These are phyloP conservation scores for Candolleomyces eurysporus DNA, from an alignment of 768 basidiomycete species.

Conservation along the genomic window DNA sequence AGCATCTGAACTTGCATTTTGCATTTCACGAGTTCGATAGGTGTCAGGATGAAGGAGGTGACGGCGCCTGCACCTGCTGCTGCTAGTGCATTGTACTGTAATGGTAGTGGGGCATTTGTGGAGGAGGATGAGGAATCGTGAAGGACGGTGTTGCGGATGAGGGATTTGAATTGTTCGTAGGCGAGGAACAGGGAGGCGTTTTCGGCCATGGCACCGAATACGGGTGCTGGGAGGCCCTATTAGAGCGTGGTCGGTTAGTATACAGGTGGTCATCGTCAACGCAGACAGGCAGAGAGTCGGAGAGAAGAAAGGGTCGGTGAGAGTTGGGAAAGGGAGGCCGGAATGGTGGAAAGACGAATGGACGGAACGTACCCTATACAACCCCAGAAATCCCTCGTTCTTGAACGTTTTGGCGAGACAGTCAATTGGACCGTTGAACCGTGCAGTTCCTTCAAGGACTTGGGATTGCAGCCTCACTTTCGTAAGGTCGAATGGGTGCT, in stretches of 20 bases:
- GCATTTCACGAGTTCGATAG: conserved; percentile 38
- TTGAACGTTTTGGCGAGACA: conserved; percentile 80
- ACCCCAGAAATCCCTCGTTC: conserved; percentile 77
- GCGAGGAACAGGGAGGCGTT: conserved; percentile 88
- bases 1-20: conserved; percentile 32
- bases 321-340: neutral
- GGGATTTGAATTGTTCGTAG: conserved; percentile 75
- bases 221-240: conserved; percentile 91
- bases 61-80: conserved; percentile 85
- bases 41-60: conserved; percentile 78
- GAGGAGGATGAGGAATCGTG: conserved; percentile 13
- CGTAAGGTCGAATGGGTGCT: conserved; percentile 90
- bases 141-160: conserved; percentile 45
- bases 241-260: neutral
- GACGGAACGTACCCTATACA: conserved; percentile 71
- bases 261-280: neutral
- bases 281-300: neutral
- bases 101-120: conserved; percentile 46
- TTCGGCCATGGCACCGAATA: conserved; percentile 91
- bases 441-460: conserved; percentile 57
- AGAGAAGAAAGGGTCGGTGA: neutral
- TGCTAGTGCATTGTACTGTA: conserved; percentile 73
- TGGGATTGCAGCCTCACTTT: conserved; percentile 92
- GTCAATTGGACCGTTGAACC: conserved; percentile 83
- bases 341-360: neutral